A percentile compares a stretch with the other conserved stretches of the same genome.
Evolutionary conservation across 768 basidiomycete genomes (phyloP).

Genomic region (Lactifluus pinguis): DNA sequence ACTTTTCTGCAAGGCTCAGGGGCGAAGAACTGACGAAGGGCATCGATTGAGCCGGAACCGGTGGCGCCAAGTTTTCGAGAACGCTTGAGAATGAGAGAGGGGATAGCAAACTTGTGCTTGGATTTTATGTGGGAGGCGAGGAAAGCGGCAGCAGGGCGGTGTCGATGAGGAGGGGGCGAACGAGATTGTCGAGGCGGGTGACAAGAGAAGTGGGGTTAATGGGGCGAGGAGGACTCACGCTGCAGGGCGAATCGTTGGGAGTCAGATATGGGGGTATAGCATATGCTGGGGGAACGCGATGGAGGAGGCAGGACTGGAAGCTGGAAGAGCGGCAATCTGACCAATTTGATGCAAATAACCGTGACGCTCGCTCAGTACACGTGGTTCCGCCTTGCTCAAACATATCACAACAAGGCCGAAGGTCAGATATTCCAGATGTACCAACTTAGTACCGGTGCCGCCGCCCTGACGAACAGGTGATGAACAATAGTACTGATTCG

Average conservation of each 20-base stretch:
- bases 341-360: conserved; percentile 23
- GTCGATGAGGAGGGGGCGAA: conserved; percentile 70
- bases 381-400: too few species aligned
- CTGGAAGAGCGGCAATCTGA: conserved; percentile 33
- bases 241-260: conserved; percentile 20
- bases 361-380: too few species aligned
- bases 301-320: conserved; percentile 31
- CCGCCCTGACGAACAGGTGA: too few species aligned
- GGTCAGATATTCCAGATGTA: too few species aligned
- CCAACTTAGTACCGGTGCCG: too few species aligned
- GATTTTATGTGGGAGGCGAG: conserved; percentile 53
- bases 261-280: conserved; percentile 47
- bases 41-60: conserved; percentile 51
- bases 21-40: conserved; percentile 73
- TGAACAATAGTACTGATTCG: too few species aligned
- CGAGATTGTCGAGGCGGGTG: conserved; percentile 33
- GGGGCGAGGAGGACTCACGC: conserved; percentile 26
- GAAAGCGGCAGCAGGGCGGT: conserved; percentile 69
- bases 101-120: conserved; percentile 80
- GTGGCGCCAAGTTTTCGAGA: conserved; percentile 59
- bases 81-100: conserved; percentile 84
- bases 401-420: too few species aligned
- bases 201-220: conserved; percentile 41
- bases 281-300: conserved; percentile 32
- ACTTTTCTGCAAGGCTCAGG: conserved; percentile 60